These are phyloP conservation scores for Helotiales sp. DNA, from an alignment of 2,329 filamentous ascomycete species.

Conservation along the genomic window DNA sequence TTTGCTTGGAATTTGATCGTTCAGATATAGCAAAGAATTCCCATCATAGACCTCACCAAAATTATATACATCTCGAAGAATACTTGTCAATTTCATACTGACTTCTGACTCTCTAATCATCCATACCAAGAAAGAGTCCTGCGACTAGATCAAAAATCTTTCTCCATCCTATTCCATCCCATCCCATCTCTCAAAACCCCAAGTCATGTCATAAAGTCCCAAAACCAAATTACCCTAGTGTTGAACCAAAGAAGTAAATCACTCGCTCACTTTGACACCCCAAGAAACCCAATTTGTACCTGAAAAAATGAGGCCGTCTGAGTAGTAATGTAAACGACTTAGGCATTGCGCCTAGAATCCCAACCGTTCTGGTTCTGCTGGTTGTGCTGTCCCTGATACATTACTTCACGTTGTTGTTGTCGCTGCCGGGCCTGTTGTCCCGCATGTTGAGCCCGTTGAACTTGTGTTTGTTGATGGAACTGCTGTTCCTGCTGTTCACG, in stretches of 20 bases:
- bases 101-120: too few species aligned
- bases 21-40: too few species aligned
- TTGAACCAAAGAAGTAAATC: not conserved
- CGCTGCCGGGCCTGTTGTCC: not conserved
- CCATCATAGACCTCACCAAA: too few species aligned
- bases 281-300: not conserved
- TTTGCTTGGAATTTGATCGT: too few species aligned
- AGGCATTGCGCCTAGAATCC: not conserved
- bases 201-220: too few species aligned
- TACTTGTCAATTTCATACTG: too few species aligned
- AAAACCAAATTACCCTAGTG: not conserved
- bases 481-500: conserved; percentile 14
- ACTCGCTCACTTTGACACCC: not conserved
- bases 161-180: too few species aligned
- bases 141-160: too few species aligned
- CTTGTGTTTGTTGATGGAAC: not conserved
- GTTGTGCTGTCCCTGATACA: not conserved
- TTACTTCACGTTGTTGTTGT: not conserved
- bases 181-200: too few species aligned
- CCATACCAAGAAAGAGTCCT: too few species aligned
- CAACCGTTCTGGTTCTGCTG: not conserved
- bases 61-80: too few species aligned
- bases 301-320: not conserved
- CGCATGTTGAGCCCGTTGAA: too few species aligned
- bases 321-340: not conserved